These are phyloP conservation scores for Plasmodium blacklocki DNA, from an alignment of 169 alveolate genomes.

Conservation along the genomic window DNA sequence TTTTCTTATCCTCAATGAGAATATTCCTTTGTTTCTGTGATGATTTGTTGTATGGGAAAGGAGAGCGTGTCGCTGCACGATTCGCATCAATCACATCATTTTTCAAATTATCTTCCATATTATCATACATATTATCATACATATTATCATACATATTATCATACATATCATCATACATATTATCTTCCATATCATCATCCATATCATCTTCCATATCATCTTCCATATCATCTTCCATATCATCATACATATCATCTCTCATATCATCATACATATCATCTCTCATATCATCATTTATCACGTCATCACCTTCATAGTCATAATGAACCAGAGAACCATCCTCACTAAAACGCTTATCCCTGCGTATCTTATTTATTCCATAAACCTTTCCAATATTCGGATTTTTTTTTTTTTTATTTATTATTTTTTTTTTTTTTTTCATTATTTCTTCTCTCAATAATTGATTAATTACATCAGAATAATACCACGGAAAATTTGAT, in stretches of 20 bases:
- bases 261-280: background rate
- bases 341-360: too few species aligned
- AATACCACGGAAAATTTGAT: constrained; percentile 58
- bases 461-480: constrained; percentile 24
- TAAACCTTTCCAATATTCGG: background rate
- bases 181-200: background rate
- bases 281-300: background rate
- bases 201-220: background rate
- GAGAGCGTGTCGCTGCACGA: background rate
- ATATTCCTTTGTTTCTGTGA: constrained; percentile 2
- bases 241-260: background rate
- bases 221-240: background rate
- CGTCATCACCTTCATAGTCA: background rate
- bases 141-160: background rate
- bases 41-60: background rate
- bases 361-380: background rate
- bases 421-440: background rate
- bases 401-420: background rate
- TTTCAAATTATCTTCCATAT: too few species aligned
- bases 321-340: too few species aligned
- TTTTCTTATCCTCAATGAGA: background rate
- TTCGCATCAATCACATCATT: background rate
- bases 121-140: background rate
- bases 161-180: background rate
- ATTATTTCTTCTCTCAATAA: background rate